Percentiles rank a stretch among this genome's conserved stretches.
phyloP scores from a whole-genome alignment of 139 green algal genomes.

The Pleodorina starrii region DNA sequence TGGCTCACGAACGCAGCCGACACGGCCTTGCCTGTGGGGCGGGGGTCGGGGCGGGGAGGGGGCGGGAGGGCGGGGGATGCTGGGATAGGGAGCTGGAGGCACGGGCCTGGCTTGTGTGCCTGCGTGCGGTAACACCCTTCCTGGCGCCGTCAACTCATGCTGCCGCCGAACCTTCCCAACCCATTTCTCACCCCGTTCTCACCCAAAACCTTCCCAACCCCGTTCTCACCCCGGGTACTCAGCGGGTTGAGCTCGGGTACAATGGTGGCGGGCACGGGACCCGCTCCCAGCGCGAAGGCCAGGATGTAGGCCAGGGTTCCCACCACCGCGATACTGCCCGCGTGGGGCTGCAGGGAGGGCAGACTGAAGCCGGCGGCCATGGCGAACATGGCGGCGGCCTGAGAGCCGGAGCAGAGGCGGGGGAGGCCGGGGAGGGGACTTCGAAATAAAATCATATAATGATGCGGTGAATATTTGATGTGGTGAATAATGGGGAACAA shows the following conservation, averaged over 20 bases:
- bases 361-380: constrained; percentile 87
- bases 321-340: constrained; percentile 75
- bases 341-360: constrained; percentile 68
- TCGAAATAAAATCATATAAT: too few species aligned
- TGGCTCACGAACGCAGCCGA: constrained; percentile 72
- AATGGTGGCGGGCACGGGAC: constrained; percentile 93
- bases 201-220: too few species aligned
- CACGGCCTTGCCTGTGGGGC: constrained; percentile 65
- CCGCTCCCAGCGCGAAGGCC: constrained; percentile 91
- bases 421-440: too few species aligned
- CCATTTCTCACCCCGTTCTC: too few species aligned
- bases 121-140: too few species aligned
- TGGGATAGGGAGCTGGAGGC: too few species aligned
- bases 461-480: too few species aligned
- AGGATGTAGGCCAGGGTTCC: constrained; percentile 94
- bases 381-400: constrained; percentile 73
- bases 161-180: too few species aligned
- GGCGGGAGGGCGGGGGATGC: background rate
- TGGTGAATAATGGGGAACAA: too few species aligned
- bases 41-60: background rate
- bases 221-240: constrained; percentile 83
- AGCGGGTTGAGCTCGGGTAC: constrained; percentile 91
- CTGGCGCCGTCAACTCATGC: too few species aligned
- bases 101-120: too few species aligned
- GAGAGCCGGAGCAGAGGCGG: too few species aligned